A percentile compares a stretch with the other conserved stretches of the same genome.
Evolutionary conservation across 139 green algal genomes (phyloP).

Genomic region (Desmodesmus armatus): DNA sequence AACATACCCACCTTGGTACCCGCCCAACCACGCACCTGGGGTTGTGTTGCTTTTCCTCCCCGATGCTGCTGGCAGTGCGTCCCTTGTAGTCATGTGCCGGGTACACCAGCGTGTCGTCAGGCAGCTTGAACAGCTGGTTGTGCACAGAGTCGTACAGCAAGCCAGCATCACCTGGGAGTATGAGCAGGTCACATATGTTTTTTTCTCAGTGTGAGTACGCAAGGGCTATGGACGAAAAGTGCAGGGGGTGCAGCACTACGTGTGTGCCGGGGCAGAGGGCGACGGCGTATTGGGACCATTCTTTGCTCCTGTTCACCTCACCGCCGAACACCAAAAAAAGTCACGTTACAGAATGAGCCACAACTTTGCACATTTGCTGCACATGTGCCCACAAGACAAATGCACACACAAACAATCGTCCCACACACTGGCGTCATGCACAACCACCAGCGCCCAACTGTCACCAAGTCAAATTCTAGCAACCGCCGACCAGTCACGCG

Average conservation of each 20-base stretch:
- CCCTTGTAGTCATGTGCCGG: slow-evolving; percentile 48
- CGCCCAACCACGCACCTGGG: slow-evolving; percentile 48
- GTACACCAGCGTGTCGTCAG: slow-evolving; percentile 43
- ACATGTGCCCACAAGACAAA: too few species aligned
- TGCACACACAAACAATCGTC: too few species aligned
- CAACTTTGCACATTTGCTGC: too few species aligned
- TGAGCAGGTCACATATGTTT: neutral
- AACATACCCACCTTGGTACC: too few species aligned
- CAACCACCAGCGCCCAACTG: too few species aligned
- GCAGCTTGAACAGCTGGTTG: slow-evolving; percentile 32
- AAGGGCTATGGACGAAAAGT: neutral
- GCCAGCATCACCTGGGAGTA: slow-evolving; percentile 46
- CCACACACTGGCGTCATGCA: too few species aligned
- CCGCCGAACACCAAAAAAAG: too few species aligned
- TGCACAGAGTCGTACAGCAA: slow-evolving; percentile 39
- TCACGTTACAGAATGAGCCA: too few species aligned
- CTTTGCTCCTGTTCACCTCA: neutral
- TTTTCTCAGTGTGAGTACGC: neutral
- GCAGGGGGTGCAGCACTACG: neutral
- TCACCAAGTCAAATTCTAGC: too few species aligned
- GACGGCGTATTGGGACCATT: neutral
- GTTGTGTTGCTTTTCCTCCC: slow-evolving; percentile 74
- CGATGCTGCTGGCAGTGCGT: slow-evolving; percentile 61
- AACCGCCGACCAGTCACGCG: too few species aligned
- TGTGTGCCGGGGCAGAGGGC: neutral